Evolutionary conservation across 495 filamentous ascomycete species (phyloP).

Genomic region (Cetradonia linearis): DNA sequence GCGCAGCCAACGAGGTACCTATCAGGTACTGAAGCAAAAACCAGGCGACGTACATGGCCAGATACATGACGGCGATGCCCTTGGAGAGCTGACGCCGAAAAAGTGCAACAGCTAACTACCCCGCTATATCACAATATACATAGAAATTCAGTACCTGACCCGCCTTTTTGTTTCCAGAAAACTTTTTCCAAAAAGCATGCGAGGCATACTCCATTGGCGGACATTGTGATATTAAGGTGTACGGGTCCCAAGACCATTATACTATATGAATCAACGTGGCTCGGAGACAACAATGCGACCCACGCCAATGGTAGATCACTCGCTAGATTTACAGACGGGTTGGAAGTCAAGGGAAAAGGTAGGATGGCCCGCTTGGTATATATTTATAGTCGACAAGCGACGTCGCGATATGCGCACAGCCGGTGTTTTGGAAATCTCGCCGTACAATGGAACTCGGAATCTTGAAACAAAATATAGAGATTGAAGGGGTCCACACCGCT

Average conservation of each 20-base stretch:
- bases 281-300: neutral
- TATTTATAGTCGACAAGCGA: slow-evolving; percentile 1
- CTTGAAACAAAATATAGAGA: neutral
- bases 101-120: slow-evolving; percentile 1
- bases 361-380: neutral
- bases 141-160: neutral
- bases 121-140: neutral
- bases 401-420: slow-evolving; percentile 1
- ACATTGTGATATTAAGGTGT: neutral
- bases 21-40: neutral
- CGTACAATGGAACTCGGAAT: neutral
- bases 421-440: neutral
- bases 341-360: neutral
- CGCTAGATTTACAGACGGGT: neutral
- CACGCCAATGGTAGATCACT: neutral
- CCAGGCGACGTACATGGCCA: neutral
- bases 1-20: neutral
- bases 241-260: neutral
- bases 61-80: neutral
- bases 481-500: neutral
- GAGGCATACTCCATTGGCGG: neutral
- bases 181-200: neutral
- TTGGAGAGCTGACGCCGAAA: neutral
- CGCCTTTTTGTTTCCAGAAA: neutral
- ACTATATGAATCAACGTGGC: neutral